Percentiles rank a stretch among this genome's conserved stretches.
Conservation (phyloP, 306 rosid species). For the Herpetospermum pedunculosum region DNA sequence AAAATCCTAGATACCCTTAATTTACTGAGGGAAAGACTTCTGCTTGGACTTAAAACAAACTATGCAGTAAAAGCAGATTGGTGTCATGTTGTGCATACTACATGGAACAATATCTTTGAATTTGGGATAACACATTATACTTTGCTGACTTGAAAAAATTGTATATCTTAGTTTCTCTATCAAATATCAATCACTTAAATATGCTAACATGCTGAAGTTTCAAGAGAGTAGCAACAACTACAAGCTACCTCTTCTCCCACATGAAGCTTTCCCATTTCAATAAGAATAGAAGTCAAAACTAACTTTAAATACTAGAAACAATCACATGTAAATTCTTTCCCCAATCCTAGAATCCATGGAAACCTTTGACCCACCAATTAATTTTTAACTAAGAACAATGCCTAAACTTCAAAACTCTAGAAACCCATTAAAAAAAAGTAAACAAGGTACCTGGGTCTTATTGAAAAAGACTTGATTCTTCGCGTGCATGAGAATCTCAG, state of each 20-base stretch:
- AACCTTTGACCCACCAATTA: neutral
- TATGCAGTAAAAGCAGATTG: neutral
- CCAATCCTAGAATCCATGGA: neutral
- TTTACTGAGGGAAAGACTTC: neutral
- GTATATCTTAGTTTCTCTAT: neutral
- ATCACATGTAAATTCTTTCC: neutral
- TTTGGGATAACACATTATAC: neutral
- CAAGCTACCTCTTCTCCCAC: neutral
- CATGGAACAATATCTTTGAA: neutral
- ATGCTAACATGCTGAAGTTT: neutral
- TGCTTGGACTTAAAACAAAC: neutral
- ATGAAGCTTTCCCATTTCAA: neutral
- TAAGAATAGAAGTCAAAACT: neutral
- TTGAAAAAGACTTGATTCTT: constrained; percentile 85
- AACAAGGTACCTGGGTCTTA: constrained; percentile 63
- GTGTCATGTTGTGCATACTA: neutral
- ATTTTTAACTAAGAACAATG: neutral
- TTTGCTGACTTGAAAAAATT: neutral
- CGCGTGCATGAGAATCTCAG: constrained; percentile 92
- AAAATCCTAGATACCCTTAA: neutral
- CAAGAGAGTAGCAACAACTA: neutral
- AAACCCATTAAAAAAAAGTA: neutral
- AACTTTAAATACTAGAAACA: neutral
- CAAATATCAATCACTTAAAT: neutral
- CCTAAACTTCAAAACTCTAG: neutral